Evolutionary conservation across 1,284 basidiomycete genomes (phyloP).

Genomic region (Ustilago tritici): DNA sequence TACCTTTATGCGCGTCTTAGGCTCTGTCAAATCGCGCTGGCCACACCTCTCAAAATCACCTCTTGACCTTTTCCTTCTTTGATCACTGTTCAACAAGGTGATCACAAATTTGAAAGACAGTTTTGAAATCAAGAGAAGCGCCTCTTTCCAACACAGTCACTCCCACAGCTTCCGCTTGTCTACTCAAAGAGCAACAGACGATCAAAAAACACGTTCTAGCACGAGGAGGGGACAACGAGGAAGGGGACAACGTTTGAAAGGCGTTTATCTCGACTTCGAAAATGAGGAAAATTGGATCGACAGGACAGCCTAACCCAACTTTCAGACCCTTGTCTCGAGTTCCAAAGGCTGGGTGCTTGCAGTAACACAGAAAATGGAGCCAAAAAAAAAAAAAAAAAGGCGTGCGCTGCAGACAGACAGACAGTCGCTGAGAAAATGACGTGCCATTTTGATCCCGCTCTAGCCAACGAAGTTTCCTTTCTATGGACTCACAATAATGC

Average conservation of each 20-base stretch:
- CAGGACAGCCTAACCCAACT: slow-evolving; percentile 2
- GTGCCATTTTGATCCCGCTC: slow-evolving; percentile 8
- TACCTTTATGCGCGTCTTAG: slow-evolving; percentile 11
- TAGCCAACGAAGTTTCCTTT: slow-evolving; percentile 6
- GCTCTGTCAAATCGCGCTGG: slow-evolving; percentile 32
- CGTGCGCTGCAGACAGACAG: slow-evolving; percentile 7
- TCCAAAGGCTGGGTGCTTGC: neutral
- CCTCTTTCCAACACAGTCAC: neutral
- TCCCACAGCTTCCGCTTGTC: neutral
- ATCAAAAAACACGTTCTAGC: slow-evolving; percentile 31
- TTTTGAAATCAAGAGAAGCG: neutral
- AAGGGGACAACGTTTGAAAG: neutral
- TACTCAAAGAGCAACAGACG: neutral
- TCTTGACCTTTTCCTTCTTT: neutral
- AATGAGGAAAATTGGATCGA: slow-evolving; percentile 10
- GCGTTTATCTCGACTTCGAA: neutral
- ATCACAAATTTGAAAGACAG: neutral
- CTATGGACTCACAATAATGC: neutral
- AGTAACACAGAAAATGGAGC: neutral
- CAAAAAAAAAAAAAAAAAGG: neutral
- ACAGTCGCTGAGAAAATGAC: neutral
- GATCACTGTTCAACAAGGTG: neutral
- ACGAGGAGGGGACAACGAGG: slow-evolving; percentile 13
- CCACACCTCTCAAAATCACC: neutral
- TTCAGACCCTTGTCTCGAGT: neutral